Percentiles rank a stretch among this genome's conserved stretches.
Evolutionary conservation across 2,329 filamentous ascomycete genomes (phyloP).

Genomic region (Ceratocystis diversiconidia): DNA sequence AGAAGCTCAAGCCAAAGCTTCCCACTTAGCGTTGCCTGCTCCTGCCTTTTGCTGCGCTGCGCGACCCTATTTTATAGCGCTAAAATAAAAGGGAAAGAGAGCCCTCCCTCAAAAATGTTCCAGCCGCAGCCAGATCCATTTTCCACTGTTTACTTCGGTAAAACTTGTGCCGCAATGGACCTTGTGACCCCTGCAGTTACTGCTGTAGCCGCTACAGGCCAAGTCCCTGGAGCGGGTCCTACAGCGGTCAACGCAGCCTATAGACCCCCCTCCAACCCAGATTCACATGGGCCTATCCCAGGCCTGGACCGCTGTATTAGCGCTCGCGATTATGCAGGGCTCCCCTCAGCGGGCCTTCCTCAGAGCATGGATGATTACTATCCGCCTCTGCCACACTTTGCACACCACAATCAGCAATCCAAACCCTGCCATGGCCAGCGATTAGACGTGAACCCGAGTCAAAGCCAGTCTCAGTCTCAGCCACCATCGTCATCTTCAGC

Average conservation of each 20-base stretch:
- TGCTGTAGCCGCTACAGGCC: background rate
- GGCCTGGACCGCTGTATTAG: background rate
- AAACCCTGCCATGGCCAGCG: background rate
- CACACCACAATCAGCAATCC: background rate
- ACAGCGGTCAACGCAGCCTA: background rate
- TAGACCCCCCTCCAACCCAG: background rate
- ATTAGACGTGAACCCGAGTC: background rate
- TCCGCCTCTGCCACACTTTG: background rate
- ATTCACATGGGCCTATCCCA: background rate
- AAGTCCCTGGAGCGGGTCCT: background rate
- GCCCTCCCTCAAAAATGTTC: slow-evolving; percentile 32
- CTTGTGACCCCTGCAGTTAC: background rate
- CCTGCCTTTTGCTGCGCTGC: background rate
- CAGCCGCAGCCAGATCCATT: slow-evolving; percentile 39
- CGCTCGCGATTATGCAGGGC: background rate
- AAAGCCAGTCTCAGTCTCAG: background rate
- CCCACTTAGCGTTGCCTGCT: background rate
- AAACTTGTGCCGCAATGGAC: background rate
- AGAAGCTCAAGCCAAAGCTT: slow-evolving; percentile 6
- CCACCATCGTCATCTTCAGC: background rate
- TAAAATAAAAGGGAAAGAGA: background rate
- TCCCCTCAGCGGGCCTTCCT: background rate
- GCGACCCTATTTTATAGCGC: background rate
- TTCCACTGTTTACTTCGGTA: slow-evolving; percentile 28
- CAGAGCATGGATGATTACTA: background rate